Percentiles rank a stretch among this genome's conserved stretches.
Conservation (phyloP, 2,329 filamentous ascomycete genomes). For the Penicillium sp. region DNA sequence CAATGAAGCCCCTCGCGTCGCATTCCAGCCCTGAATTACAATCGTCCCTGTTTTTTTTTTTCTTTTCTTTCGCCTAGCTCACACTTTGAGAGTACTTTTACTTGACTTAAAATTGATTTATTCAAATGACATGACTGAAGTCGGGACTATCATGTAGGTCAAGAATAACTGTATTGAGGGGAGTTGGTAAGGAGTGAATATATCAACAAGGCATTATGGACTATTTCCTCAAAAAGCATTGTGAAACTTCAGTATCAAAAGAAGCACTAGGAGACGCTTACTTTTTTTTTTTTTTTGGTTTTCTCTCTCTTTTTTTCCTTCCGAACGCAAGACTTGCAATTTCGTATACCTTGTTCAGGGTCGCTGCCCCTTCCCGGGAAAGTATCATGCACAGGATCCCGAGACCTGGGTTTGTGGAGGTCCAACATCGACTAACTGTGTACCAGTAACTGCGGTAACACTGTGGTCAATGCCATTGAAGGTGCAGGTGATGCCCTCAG, state of each 20-base stretch:
- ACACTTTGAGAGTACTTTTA: background rate
- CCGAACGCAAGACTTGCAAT: background rate
- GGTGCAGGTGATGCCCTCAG: conserved; percentile 3
- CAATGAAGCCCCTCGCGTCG: conserved; percentile 3
- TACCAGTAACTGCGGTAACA: conserved; percentile 10
- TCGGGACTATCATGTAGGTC: background rate
- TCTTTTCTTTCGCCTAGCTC: background rate
- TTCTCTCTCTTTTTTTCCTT: background rate
- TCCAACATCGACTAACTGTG: conserved; percentile 14
- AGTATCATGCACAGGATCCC: background rate
- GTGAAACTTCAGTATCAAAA: background rate
- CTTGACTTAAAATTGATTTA: background rate
- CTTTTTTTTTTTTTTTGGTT: background rate
- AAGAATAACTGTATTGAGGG: background rate
- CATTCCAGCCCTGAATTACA: conserved; percentile 5
- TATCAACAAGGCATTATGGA: background rate
- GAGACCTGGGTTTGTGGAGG: conserved; percentile 16
- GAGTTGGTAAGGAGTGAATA: background rate
- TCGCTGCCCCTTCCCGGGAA: background rate
- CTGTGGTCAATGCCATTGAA: conserved; percentile 16
- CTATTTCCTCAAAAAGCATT: background rate
- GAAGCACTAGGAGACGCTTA: too few relatives aligned
- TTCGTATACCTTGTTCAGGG: background rate
- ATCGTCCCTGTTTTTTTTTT: background rate
- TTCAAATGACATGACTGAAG: background rate